Evolutionary conservation across 352 stramenopile genomes (phyloP).

Genomic region (Pilasporangium apinafurcum): DNA sequence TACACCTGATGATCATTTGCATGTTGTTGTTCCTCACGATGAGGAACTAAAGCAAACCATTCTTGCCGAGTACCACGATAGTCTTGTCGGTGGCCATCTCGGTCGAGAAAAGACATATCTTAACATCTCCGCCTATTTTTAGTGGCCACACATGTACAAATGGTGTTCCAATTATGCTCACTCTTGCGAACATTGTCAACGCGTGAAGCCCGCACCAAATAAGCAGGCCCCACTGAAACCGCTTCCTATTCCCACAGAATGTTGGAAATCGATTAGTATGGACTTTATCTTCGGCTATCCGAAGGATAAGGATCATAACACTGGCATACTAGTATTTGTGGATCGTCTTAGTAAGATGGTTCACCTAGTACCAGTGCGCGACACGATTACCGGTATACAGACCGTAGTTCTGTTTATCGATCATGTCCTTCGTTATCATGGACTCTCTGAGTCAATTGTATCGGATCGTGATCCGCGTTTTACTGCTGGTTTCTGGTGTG

Average conservation of each 20-base stretch:
- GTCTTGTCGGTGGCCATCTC: neutral
- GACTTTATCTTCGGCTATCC: constrained; percentile 3
- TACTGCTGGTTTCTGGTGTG: constrained; percentile 1
- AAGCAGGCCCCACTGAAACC: neutral
- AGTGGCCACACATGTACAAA: neutral
- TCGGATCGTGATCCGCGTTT: constrained; percentile 8
- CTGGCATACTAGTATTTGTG: constrained; percentile 16
- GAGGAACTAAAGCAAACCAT: neutral
- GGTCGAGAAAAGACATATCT: neutral
- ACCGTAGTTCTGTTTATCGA: constrained; percentile 17
- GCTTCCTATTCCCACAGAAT: neutral
- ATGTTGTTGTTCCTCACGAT: neutral
- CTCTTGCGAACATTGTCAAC: neutral
- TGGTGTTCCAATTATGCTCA: neutral
- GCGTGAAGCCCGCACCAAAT: neutral
- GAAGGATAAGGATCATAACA: neutral
- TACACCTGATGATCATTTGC: too few species aligned
- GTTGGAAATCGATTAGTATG: neutral
- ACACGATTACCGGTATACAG: constrained; percentile 8
- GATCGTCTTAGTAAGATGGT: constrained; percentile 24
- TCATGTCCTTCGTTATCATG: constrained; percentile 10
- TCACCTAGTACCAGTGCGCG: constrained; percentile 3
- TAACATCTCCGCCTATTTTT: neutral
- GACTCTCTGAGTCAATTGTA: constrained; percentile 10
- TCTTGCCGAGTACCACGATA: neutral